A percentile compares a stretch with the other conserved stretches of the same genome.
phyloP scores from a whole-genome alignment of 2,329 filamentous ascomycete species.

The Colletotrichum cuscutae region DNA sequence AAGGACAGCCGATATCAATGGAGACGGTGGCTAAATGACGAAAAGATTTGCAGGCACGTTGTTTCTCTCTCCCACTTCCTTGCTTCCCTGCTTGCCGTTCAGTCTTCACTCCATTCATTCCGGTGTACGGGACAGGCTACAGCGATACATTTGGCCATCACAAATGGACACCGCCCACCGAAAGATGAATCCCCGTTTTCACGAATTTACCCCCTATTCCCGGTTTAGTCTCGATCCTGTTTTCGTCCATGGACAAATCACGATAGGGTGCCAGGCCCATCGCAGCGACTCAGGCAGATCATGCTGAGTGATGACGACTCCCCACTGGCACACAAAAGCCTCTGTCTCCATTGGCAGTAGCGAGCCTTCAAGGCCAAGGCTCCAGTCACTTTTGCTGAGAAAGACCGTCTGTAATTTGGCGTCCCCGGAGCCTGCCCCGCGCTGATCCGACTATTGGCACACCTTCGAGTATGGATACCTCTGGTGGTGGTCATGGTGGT shows the following conservation, averaged over 20 bases:
- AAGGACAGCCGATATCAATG: constrained; percentile 4
- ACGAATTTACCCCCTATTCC: constrained; percentile 1
- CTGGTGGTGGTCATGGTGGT: background rate
- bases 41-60: constrained; percentile 3
- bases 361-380: too few species aligned
- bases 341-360: background rate
- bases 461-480: background rate
- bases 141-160: background rate
- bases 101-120: background rate
- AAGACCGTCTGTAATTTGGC: background rate
- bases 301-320: constrained; percentile 1
- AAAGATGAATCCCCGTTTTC: background rate
- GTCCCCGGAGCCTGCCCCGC: constrained; percentile 10
- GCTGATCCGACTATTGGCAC: constrained; percentile 3
- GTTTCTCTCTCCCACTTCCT: background rate
- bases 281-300: constrained; percentile 3
- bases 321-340: background rate
- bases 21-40: constrained; percentile 10
- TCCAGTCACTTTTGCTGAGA: background rate
- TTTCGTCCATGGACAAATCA: background rate
- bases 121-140: background rate
- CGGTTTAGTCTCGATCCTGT: constrained; percentile 3
- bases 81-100: background rate
- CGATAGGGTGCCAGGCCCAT: background rate
- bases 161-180: background rate